phyloP scores from a whole-genome alignment of 1,139 yeast species.

The Suhomyces yuchorum region DNA sequence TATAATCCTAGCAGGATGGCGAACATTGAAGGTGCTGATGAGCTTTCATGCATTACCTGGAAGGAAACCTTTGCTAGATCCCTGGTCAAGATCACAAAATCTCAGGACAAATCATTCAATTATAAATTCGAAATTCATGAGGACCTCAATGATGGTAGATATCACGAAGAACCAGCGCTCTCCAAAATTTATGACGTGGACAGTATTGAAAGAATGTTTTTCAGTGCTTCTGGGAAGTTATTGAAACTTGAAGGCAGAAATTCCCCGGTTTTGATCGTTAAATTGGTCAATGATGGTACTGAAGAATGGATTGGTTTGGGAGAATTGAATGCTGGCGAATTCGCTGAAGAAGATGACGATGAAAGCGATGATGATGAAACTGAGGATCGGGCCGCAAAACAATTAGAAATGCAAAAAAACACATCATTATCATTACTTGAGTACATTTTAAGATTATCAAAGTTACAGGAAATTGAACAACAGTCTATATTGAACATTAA shows the following conservation, averaged over 20 bases:
- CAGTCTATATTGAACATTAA: conserved; percentile 54
- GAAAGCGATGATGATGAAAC: conserved; percentile 27
- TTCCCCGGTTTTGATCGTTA: conserved; percentile 70
- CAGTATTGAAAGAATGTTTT: conserved; percentile 57
- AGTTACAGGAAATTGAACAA: conserved; percentile 66
- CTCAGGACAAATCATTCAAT: conserved; percentile 25
- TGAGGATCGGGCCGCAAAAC: conserved; percentile 18
- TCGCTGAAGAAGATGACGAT: conserved; percentile 26
- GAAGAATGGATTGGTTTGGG: conserved; percentile 61
- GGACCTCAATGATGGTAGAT: conserved; percentile 71
- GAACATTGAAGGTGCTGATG: conserved; percentile 34
- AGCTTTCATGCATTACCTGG: conserved; percentile 58
- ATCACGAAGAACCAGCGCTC: conserved; percentile 55
- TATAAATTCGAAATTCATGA: conserved; percentile 57
- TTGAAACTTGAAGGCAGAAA: conserved; percentile 64
- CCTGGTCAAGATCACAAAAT: conserved; percentile 37
- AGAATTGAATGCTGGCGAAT: conserved; percentile 38
- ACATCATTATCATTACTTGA: conserved; percentile 61
- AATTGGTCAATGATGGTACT: conserved; percentile 28
- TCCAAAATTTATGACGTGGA: conserved; percentile 40
- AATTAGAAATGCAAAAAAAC: conserved; percentile 14
- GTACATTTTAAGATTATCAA: conserved; percentile 61
- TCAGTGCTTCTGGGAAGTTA: conserved; percentile 71
- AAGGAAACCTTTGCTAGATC: conserved; percentile 72
- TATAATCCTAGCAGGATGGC: conserved; percentile 56